A percentile compares a stretch with the other conserved stretches of the same genome.
Conservation (phyloP, 805 yeast species). For the Geotrichum ghanense region DNA sequence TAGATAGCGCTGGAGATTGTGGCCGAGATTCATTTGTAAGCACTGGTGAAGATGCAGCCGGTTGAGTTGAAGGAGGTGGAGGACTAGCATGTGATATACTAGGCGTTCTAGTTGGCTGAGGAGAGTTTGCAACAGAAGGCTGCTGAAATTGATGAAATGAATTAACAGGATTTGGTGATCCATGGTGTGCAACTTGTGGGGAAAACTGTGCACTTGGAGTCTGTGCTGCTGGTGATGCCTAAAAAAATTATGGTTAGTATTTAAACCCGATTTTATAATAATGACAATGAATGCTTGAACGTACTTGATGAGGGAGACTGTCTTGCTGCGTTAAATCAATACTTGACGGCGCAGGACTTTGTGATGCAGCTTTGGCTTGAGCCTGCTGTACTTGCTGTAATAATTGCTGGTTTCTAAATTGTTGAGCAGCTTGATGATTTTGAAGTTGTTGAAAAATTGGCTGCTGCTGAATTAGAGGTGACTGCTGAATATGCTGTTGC, state of each 20-base stretch:
- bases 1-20: not conserved
- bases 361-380: conserved; percentile 5
- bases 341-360: conserved; percentile 28
- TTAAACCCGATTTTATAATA: no score
- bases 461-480: conserved; percentile 11
- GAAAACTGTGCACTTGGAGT: conserved; percentile 1
- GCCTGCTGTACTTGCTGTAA: conserved; percentile 12
- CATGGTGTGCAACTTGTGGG: not conserved
- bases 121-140: not conserved
- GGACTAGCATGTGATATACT: not conserved
- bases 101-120: not conserved
- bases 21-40: not conserved
- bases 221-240: conserved; percentile 1
- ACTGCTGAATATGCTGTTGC: conserved; percentile 8
- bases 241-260: not conserved
- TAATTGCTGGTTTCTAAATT: conserved; percentile 12
- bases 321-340: not conserved
- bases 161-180: not conserved
- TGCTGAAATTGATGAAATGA: not conserved
- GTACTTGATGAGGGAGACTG: not conserved
- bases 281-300: not conserved
- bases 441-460: not conserved
- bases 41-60: not conserved
- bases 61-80: not conserved
- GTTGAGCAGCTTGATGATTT: conserved; percentile 11